These are phyloP conservation scores for Geotrichum restrictum DNA, from an alignment of 1,139 yeast genomes.

Conservation along the genomic window DNA sequence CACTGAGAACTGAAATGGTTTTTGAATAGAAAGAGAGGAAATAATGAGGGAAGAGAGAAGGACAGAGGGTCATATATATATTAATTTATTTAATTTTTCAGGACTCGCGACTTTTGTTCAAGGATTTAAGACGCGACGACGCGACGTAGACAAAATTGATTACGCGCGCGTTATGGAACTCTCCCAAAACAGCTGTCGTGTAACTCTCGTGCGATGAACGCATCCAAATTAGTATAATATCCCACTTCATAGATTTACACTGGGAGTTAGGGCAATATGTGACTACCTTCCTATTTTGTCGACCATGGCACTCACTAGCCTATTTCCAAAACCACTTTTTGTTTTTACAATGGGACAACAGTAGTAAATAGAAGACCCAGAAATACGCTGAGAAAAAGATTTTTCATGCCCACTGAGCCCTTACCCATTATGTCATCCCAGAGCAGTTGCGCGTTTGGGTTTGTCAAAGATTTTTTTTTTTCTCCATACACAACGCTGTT, in stretches of 20 bases:
- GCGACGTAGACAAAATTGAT: background rate
- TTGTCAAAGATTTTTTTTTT: conserved; percentile 9
- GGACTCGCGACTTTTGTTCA: too few relatives aligned
- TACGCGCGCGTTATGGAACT: background rate
- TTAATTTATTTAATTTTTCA: too few relatives aligned
- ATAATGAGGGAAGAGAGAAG: background rate
- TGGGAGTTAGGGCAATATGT: background rate
- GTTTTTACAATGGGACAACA: background rate
- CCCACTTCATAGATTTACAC: background rate
- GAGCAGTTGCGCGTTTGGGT: background rate
- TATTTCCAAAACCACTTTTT: too few relatives aligned
- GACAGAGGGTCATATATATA: too few relatives aligned
- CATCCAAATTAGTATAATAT: too few relatives aligned
- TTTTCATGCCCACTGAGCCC: background rate
- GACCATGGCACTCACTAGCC: too few relatives aligned
- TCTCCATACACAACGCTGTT: conserved; percentile 12
- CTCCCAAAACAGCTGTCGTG: too few relatives aligned
- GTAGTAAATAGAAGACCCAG: background rate
- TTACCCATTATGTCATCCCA: background rate
- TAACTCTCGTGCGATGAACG: too few relatives aligned
- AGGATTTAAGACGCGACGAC: background rate
- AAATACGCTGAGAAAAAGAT: conserved; percentile 1
- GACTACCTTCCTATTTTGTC: conserved; percentile 6
- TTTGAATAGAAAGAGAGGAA: background rate
- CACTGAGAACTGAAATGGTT: too few relatives aligned